Base-by-base conservation (phyloP, 2,329 filamentous ascomycete genomes). In the Colletotrichum tabaci region DNA sequence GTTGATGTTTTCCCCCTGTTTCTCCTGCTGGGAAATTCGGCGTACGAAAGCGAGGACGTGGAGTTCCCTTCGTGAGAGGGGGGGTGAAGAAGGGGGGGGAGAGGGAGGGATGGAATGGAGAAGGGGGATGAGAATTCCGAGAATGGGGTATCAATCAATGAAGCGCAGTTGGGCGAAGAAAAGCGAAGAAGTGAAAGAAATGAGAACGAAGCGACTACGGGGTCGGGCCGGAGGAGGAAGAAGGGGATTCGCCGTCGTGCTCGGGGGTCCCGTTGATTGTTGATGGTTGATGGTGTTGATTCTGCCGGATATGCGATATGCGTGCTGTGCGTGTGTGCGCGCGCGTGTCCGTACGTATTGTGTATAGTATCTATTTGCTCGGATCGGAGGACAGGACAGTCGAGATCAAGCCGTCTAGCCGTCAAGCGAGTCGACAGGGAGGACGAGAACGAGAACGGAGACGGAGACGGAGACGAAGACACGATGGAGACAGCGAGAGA, bases 121-220 rank as follows among this genome's bases (percentile, higher is more conserved):
- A 60, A 40, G n/a, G 55, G 55, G 35, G 56, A 49, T 35, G 47
- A 44, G 47, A 38, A 49, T 26, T 56, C 42, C 23, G 47, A 44
- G 47, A 38, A 49, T 26, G 64, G 68, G 68, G 68, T 71, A 71
- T 71, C 68, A 71, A 71, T 30, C 68, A 67, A 71, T 67, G 16
- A 58, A 71, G 30, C 21, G 46, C 46, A 70, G 53, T 40, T 55
- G 26, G 56, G 49, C 56, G 58, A 56, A 53, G 58, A 56, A 53
- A 61, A 44, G 56, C 30, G 63, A 67, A 61, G 35, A 55, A 35
- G 30, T 4, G 30, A 47, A 53, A 44, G 62, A 67, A 16, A 21
- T 16, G 57, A 47, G 26, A 62, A 35, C 44, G 46, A 40, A 40
- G 30, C 30, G 10, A 42, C 1, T 56, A 21, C 12, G 35, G 53